Percentiles rank a stretch among this genome's conserved stretches.
phyloP scores from a whole-genome alignment of 805 yeast species.

The Nakazawaea wickerhamii region DNA sequence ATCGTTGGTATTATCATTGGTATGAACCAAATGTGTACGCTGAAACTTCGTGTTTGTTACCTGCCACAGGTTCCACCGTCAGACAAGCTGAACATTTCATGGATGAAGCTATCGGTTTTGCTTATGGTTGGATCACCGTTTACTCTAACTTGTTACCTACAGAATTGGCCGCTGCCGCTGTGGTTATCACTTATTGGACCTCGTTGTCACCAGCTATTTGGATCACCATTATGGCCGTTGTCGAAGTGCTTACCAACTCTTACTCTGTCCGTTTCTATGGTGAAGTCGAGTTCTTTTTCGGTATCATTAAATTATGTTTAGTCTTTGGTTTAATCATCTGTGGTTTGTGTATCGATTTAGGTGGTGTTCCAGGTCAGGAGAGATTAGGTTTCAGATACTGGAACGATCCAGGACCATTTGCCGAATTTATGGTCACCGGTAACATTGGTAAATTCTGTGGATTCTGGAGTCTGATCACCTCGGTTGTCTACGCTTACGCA shows the following conservation, averaged over 20 bases:
- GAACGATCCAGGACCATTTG: conserved; percentile 52
- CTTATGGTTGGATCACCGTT: conserved; percentile 39
- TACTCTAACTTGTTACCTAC: conserved; percentile 32
- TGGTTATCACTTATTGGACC: conserved; percentile 41
- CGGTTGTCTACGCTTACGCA: conserved; percentile 33
- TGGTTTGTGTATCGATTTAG: conserved; percentile 78
- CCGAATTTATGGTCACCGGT: conserved; percentile 34
- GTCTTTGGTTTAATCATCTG: conserved; percentile 73
- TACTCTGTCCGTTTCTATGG: conserved; percentile 53
- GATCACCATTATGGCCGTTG: conserved; percentile 36
- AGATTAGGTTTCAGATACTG: conserved; percentile 54
- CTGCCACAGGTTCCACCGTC: conserved; percentile 31
- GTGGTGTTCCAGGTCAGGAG: conserved; percentile 76
- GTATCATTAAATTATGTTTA: conserved; percentile 65
- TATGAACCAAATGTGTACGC: conserved; percentile 21
- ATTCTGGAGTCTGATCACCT: conserved; percentile 34
- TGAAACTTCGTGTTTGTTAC: conserved; percentile 33
- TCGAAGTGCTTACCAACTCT: conserved; percentile 30
- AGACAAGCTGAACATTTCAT: conserved; percentile 32
- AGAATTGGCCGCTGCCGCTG: conserved; percentile 43
- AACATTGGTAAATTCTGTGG: conserved; percentile 36
- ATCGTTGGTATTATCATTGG: conserved; percentile 35
- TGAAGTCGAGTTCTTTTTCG: conserved; percentile 76
- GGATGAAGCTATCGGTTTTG: conserved; percentile 42
- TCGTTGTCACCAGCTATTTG: conserved; percentile 38